Percentiles rank a stretch among this genome's conserved stretches.
Conservation (phyloP, 2,329 filamentous ascomycete species). For the Lasiodiplodia citricola region DNA sequence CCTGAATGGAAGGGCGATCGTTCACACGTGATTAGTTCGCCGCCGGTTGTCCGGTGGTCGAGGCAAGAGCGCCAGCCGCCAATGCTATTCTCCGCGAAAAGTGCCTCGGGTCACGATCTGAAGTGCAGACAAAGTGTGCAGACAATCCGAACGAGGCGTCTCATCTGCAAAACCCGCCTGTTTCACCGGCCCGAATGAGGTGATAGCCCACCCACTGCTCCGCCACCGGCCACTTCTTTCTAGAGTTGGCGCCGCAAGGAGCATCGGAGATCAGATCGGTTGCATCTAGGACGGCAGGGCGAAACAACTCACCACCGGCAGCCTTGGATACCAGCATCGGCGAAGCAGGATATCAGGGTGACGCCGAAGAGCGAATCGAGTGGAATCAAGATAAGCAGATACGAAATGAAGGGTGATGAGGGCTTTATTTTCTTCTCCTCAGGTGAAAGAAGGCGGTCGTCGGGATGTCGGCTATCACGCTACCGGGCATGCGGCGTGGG, state of each 20-base stretch:
- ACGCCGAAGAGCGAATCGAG: background rate
- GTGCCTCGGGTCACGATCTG: background rate
- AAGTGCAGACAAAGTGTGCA: background rate
- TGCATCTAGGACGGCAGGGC: constrained; percentile 6
- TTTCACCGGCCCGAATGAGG: constrained; percentile 9
- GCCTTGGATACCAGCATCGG: background rate
- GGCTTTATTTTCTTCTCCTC: constrained; percentile 2
- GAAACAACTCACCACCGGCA: background rate
- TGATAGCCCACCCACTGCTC: constrained; percentile 8
- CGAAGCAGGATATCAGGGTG: background rate
- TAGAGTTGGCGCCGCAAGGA: background rate
- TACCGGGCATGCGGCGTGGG: background rate
- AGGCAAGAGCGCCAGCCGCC: background rate
- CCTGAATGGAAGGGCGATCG: background rate
- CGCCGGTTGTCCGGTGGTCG: background rate
- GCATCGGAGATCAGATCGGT: constrained; percentile 24
- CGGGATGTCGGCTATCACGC: constrained; percentile 18
- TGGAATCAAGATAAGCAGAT: constrained; percentile 17
- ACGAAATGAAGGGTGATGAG: constrained; percentile 8
- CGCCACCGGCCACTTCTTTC: constrained; percentile 17
- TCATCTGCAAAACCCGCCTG: background rate
- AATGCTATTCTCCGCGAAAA: background rate
- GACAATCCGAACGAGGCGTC: background rate
- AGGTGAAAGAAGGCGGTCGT: background rate
- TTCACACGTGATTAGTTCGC: background rate